phyloP scores from a whole-genome alignment of 2,329 filamentous ascomycete species.

The Aspergillus sp. region DNA sequence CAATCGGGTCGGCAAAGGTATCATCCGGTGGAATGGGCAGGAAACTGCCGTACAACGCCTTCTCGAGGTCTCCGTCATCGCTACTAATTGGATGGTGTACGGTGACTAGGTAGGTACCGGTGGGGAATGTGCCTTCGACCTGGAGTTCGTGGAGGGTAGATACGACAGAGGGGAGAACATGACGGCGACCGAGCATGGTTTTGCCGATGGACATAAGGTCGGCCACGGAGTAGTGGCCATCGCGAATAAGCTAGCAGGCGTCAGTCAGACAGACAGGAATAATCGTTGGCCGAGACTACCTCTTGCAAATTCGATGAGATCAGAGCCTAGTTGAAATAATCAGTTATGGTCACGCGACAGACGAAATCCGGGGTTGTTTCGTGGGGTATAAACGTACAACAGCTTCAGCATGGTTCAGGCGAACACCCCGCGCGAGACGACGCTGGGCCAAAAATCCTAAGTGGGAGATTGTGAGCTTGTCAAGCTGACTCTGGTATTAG shows the following conservation, averaged over 20 bases:
- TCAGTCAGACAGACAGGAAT: neutral
- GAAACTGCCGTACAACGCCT: slow-evolving; percentile 87
- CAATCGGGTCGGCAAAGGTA: slow-evolving; percentile 62
- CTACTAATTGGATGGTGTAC: slow-evolving; percentile 84
- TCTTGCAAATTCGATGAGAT: slow-evolving; percentile 90
- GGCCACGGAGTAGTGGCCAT: slow-evolving; percentile 87
- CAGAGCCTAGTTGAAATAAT: slow-evolving; percentile 24
- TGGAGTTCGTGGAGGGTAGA: slow-evolving; percentile 77
- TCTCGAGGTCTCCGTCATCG: slow-evolving; percentile 80
- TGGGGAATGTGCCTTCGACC: slow-evolving; percentile 89
- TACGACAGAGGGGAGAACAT: slow-evolving; percentile 80
- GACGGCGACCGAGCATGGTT: slow-evolving; percentile 87
- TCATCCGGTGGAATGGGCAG: slow-evolving; percentile 69
- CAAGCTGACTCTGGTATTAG: slow-evolving; percentile 56
- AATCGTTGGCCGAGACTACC: slow-evolving; percentile 34
- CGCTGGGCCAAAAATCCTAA: slow-evolving; percentile 82
- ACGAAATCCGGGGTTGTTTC: neutral
- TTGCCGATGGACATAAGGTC: slow-evolving; percentile 90
- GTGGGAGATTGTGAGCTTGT: slow-evolving; percentile 93
- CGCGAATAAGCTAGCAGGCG: slow-evolving; percentile 68
- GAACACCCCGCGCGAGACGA: slow-evolving; percentile 79
- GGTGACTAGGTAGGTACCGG: slow-evolving; percentile 88
- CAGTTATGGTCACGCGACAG: slow-evolving; percentile 1
- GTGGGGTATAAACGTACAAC: slow-evolving; percentile 48
- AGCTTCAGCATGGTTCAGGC: slow-evolving; percentile 86